Percentiles rank a stretch among this genome's conserved stretches.
Evolutionary conservation across 2,329 filamentous ascomycete genomes (phyloP).

Genomic region (Diplodia sapinea): DNA sequence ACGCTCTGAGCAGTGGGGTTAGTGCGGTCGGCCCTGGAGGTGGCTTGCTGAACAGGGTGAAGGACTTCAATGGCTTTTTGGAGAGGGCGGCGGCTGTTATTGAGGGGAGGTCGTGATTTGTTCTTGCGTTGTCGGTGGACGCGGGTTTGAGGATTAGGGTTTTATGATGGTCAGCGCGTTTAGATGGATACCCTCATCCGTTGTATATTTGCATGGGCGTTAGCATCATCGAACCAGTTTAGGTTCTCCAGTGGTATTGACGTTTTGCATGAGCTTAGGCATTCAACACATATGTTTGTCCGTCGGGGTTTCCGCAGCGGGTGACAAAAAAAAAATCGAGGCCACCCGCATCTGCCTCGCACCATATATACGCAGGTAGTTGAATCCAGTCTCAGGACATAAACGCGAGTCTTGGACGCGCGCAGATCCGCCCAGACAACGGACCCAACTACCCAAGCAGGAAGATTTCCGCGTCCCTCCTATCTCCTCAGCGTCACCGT

Average conservation of each 20-base stretch:
- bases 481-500: conserved; percentile 45
- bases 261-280: too few relatives aligned
- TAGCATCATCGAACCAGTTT: background rate
- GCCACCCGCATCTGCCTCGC: too few relatives aligned
- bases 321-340: too few relatives aligned
- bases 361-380: too few relatives aligned
- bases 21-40: conserved; percentile 41
- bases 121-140: background rate
- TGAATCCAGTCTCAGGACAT: too few relatives aligned
- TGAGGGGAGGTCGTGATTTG: conserved; percentile 39
- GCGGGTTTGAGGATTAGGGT: too few relatives aligned
- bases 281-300: too few relatives aligned
- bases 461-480: background rate
- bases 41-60: conserved; percentile 42
- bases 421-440: too few relatives aligned
- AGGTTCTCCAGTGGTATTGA: too few relatives aligned
- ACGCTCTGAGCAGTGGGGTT: conserved; percentile 41
- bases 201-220: background rate
- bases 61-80: conserved; percentile 44
- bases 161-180: background rate
- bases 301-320: too few relatives aligned
- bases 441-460: too few relatives aligned
- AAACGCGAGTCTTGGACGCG: too few relatives aligned
- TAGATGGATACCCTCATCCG: conserved; percentile 7
- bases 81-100: conserved; percentile 45